Evolutionary conservation across 495 filamentous ascomycete genomes (phyloP).

Genomic region (Penicillium silybi): DNA sequence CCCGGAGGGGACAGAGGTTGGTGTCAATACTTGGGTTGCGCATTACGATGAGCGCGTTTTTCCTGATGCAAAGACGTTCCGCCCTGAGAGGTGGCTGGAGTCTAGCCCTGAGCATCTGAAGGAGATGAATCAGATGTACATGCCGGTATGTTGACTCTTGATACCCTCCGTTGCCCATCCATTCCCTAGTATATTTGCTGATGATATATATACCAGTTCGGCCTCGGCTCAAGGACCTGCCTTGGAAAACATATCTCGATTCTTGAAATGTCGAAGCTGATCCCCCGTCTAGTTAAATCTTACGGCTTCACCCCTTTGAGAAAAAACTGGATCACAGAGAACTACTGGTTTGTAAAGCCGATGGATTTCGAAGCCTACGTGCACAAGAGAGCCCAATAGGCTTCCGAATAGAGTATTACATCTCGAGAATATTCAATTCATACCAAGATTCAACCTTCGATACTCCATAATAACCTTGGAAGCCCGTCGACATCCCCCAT

Average conservation of each 20-base stretch:
- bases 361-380: conserved; percentile 32
- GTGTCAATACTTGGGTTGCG: conserved; percentile 51
- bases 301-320: conserved; percentile 37
- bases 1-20: conserved; percentile 44
- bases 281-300: conserved; percentile 40
- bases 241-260: conserved; percentile 47
- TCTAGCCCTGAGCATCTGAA: conserved; percentile 25
- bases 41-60: conserved; percentile 48
- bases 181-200: neutral
- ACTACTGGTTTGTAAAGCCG: conserved; percentile 50
- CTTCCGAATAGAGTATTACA: too few relatives aligned
- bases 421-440: neutral
- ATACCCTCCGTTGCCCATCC: too few relatives aligned
- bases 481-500: conserved; percentile 30
- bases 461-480: conserved; percentile 33
- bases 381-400: conserved; percentile 4
- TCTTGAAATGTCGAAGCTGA: conserved; percentile 45
- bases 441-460: conserved; percentile 21
- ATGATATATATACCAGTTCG: conserved; percentile 31
- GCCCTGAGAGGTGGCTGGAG: conserved; percentile 38
- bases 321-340: conserved; percentile 34
- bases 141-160: conserved; percentile 33
- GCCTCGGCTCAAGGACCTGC: conserved; percentile 42
- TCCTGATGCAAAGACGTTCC: conserved; percentile 31
- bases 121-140: conserved; percentile 42